Percentiles rank a stretch among this genome's conserved stretches.
These are phyloP conservation scores for Collybiopsis luxurians DNA, from an alignment of 768 basidiomycete species.

Conservation along the genomic window DNA sequence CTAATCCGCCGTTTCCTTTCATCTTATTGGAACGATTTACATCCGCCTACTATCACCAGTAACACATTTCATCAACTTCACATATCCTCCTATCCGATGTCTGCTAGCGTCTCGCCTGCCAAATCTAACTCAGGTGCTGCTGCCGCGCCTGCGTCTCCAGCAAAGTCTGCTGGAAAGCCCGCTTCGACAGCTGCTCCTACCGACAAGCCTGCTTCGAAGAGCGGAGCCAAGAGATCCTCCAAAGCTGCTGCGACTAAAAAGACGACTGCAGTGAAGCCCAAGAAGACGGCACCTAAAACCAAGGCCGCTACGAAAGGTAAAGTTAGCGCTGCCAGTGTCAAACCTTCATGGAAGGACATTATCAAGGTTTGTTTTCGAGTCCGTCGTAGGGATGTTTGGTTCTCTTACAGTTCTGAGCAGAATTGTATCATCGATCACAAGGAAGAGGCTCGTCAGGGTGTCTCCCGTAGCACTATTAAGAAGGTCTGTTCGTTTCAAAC, in stretches of 20 bases:
- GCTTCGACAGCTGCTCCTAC: background rate
- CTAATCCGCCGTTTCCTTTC: background rate
- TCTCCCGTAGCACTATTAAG: constrained; percentile 78
- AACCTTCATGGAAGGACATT: constrained; percentile 57
- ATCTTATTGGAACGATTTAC: background rate
- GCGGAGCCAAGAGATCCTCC: constrained; percentile 17
- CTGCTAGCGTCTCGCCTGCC: constrained; percentile 2
- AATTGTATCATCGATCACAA: constrained; percentile 69
- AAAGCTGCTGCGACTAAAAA: constrained; percentile 18
- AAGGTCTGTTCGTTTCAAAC: constrained; percentile 72
- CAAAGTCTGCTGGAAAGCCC: constrained; percentile 2
- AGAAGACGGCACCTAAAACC: constrained; percentile 23
- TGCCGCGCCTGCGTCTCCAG: constrained; percentile 4
- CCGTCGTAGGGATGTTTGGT: background rate
- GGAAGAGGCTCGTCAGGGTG: constrained; percentile 67
- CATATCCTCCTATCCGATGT: background rate
- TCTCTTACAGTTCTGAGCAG: constrained; percentile 30
- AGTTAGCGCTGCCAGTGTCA: constrained; percentile 24
- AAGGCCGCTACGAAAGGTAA: constrained; percentile 32
- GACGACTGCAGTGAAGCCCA: constrained; percentile 17
- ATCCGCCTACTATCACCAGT: background rate
- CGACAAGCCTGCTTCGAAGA: constrained; percentile 11
- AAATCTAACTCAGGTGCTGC: background rate
- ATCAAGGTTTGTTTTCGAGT: constrained; percentile 36
- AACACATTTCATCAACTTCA: background rate